Conservation (phyloP, 495 filamentous ascomycete species). For the Hyaloscypha variabilis region DNA sequence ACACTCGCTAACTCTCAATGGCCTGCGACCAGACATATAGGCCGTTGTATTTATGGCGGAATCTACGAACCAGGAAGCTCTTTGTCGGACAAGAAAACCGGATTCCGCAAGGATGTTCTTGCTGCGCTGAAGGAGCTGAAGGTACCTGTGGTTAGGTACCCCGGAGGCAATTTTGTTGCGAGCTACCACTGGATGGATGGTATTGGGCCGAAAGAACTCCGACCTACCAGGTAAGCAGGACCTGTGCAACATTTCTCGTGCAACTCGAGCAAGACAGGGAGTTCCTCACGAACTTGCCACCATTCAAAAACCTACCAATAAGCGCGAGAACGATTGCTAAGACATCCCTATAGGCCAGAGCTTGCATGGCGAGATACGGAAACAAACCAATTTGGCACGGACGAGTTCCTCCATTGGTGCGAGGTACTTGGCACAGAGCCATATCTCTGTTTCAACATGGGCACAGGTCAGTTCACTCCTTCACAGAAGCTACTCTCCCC, state of each 20-base stretch:
- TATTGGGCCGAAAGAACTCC: background rate
- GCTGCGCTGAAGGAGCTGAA: background rate
- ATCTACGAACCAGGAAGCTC: background rate
- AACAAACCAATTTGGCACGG: background rate
- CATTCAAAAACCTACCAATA: too few species aligned
- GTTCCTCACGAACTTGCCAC: too few species aligned
- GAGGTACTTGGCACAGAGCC: background rate
- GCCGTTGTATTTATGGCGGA: background rate
- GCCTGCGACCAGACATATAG: background rate
- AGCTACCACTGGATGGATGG: conserved; percentile 1
- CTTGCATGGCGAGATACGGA: conserved; percentile 3
- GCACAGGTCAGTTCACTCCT: too few species aligned
- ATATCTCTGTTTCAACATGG: too few species aligned
- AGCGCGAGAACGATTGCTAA: too few species aligned
- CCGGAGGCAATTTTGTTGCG: background rate
- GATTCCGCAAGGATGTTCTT: conserved; percentile 4
- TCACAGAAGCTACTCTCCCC: too few species aligned
- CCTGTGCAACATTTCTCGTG: too few species aligned
- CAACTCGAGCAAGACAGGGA: too few species aligned
- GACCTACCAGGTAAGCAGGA: background rate
- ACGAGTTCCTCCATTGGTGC: background rate
- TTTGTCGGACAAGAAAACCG: background rate
- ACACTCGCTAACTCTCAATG: too few species aligned
- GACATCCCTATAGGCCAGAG: background rate
- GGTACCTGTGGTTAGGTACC: background rate